Percentiles rank a stretch among this genome's conserved stretches.
Evolutionary conservation across 371 early-diverging fungal species (phyloP).

Genomic region (Polyrhizophydium stewartii): DNA sequence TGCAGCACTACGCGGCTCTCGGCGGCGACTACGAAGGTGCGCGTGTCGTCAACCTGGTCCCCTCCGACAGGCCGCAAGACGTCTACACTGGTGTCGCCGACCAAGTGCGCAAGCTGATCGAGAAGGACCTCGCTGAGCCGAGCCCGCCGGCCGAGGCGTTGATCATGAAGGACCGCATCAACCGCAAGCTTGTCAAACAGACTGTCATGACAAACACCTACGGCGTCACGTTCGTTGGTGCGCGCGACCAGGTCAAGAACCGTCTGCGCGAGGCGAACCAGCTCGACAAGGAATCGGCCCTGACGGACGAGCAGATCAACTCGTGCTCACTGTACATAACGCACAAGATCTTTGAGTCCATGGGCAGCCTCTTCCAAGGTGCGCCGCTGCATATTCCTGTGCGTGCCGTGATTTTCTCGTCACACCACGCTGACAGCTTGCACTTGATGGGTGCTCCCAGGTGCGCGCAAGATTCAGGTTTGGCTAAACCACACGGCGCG

Average conservation of each 20-base stretch:
- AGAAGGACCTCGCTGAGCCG: slow-evolving; percentile 47
- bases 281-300: slow-evolving; percentile 15
- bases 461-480: slow-evolving; percentile 83
- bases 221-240: slow-evolving; percentile 96
- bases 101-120: slow-evolving; percentile 65
- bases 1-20: slow-evolving; percentile 98
- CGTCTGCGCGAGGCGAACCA: slow-evolving; percentile 51
- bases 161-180: slow-evolving; percentile 48
- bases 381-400: no score
- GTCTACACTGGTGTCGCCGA: slow-evolving; percentile 90
- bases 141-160: slow-evolving; percentile 28
- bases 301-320: slow-evolving; percentile 33
- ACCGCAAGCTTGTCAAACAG: slow-evolving; percentile 95
- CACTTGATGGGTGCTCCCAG: slow-evolving; percentile 57
- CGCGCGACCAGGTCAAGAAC: slow-evolving; percentile 80
- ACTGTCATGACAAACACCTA: slow-evolving; percentile 99
- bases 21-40: slow-evolving; percentile 94
- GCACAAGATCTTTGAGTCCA: slow-evolving; percentile 70
- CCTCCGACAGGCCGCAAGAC: slow-evolving; percentile 86
- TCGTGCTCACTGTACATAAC: slow-evolving; percentile 63
- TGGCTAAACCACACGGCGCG: slow-evolving; percentile 91
- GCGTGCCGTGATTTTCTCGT: no score
- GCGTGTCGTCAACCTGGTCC: slow-evolving; percentile 83
- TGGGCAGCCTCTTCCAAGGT: slow-evolving; percentile 76
- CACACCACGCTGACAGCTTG: slow-evolving; percentile 80